phyloP scores from a whole-genome alignment of 106 monocot species.

The Dioscorea alata region DNA sequence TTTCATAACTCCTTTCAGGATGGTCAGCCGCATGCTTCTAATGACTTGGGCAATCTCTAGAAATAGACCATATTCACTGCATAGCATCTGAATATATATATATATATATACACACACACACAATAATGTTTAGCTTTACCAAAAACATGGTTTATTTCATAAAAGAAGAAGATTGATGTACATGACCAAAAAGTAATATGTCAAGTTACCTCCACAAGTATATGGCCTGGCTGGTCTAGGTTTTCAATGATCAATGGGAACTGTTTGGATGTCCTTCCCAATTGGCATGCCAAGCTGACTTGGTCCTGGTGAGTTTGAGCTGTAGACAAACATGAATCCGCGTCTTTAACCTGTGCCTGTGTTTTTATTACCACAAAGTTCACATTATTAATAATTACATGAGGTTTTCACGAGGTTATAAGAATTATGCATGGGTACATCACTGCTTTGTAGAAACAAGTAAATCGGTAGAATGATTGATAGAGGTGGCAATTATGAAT shows the following conservation, averaged over 20 bases:
- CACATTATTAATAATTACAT: no score
- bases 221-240: constrained; percentile 63
- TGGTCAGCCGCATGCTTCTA: constrained; percentile 39
- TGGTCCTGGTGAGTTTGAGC: background rate
- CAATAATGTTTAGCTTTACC: background rate
- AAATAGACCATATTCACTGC: constrained; percentile 60
- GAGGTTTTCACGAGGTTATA: no score
- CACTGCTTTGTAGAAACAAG: background rate
- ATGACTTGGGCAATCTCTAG: constrained; percentile 72
- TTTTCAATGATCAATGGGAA: constrained; percentile 66
- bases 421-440: no score
- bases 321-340: background rate
- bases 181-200: background rate
- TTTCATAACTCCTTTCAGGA: constrained; percentile 66
- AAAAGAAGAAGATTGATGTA: background rate
- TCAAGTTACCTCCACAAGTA: constrained; percentile 78
- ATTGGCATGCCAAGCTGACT: constrained; percentile 22
- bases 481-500: background rate
- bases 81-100: constrained; percentile 64
- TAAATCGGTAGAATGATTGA: background rate
- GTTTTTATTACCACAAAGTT: no score
- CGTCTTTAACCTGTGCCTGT: constrained; percentile 21
- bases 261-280: constrained; percentile 20
- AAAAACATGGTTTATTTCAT: background rate
- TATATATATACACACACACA: no score